These are phyloP conservation scores for Skeletonema costatum DNA, from an alignment of 108 stramenopile species.

Conservation along the genomic window DNA sequence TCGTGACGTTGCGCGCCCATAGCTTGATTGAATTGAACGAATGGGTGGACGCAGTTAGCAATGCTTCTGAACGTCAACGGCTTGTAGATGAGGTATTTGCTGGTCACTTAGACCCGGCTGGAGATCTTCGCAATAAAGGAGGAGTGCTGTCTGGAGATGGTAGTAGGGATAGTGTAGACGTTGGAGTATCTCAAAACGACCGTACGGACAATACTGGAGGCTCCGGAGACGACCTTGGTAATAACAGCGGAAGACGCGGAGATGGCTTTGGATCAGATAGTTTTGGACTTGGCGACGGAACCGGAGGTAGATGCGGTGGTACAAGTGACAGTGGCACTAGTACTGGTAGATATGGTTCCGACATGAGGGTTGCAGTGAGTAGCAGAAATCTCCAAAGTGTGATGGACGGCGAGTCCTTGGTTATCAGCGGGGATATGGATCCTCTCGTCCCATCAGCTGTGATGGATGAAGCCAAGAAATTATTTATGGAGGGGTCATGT, in stretches of 20 bases:
- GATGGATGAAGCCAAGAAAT: not conserved
- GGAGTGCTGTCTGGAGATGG: not conserved
- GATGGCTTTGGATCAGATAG: not conserved
- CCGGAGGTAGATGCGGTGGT: too few relatives aligned
- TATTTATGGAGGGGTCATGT: not conserved
- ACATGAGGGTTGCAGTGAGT: too few relatives aligned
- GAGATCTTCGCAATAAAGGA: not conserved
- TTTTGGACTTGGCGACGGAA: too few relatives aligned
- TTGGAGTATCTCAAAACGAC: not conserved
- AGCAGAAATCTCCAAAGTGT: not conserved
- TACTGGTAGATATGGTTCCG: not conserved
- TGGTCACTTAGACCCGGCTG: not conserved
- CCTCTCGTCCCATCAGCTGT: not conserved
- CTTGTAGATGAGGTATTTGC: constrained; percentile 3
- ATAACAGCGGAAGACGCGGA: not conserved
- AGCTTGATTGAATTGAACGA: not conserved
- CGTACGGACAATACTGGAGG: not conserved
- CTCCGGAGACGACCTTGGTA: too few relatives aligned
- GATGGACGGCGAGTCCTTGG: not conserved
- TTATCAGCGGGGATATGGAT: not conserved
- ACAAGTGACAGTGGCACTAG: too few relatives aligned
- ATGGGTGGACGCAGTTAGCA: constrained; percentile 18
- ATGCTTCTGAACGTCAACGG: not conserved
- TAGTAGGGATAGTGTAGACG: not conserved
- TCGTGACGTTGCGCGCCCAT: constrained; percentile 1